Percentiles rank a stretch among this genome's conserved stretches.
Evolutionary conservation across 2,329 filamentous ascomycete species (phyloP).

Genomic region (Metarhizium album): DNA sequence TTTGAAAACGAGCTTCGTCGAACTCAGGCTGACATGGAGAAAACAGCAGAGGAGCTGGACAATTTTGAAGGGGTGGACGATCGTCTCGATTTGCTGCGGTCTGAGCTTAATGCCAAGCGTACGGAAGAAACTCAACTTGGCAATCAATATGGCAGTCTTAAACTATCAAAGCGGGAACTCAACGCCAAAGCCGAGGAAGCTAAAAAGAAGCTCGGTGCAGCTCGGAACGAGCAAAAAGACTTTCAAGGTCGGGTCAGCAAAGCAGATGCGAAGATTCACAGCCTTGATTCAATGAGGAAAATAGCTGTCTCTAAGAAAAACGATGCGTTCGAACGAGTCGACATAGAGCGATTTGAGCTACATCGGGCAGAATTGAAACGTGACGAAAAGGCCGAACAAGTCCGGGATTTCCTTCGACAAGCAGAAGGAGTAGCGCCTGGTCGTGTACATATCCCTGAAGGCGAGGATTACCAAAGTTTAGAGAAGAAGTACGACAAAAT

Average conservation of each 20-base stretch:
- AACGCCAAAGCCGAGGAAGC: constrained; percentile 31
- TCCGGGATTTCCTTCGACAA: constrained; percentile 43
- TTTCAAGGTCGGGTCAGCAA: constrained; percentile 42
- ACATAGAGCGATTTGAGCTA: constrained; percentile 36
- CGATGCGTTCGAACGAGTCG: constrained; percentile 38
- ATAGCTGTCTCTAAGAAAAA: constrained; percentile 53
- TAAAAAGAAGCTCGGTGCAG: constrained; percentile 24
- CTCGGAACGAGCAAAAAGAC: constrained; percentile 25
- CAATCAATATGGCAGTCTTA: constrained; percentile 42
- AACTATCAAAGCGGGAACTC: constrained; percentile 36
- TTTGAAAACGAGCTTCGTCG: constrained; percentile 46
- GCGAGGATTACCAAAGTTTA: constrained; percentile 49
- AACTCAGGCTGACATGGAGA: constrained; percentile 47
- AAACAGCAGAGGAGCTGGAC: constrained; percentile 48
- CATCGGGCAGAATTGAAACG: constrained; percentile 34
- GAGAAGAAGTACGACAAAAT: constrained; percentile 45
- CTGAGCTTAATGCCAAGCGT: constrained; percentile 45
- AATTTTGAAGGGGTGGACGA: constrained; percentile 58
- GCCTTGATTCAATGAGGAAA: constrained; percentile 36
- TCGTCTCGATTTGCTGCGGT: constrained; percentile 47
- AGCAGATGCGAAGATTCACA: constrained; percentile 40
- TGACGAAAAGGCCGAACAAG: constrained; percentile 33
- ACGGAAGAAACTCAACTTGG: constrained; percentile 37
- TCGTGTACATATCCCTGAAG: constrained; percentile 52
- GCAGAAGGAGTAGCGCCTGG: constrained; percentile 41